phyloP scores from a whole-genome alignment of 352 stramenopile species.

The Pythium dissotocum region DNA sequence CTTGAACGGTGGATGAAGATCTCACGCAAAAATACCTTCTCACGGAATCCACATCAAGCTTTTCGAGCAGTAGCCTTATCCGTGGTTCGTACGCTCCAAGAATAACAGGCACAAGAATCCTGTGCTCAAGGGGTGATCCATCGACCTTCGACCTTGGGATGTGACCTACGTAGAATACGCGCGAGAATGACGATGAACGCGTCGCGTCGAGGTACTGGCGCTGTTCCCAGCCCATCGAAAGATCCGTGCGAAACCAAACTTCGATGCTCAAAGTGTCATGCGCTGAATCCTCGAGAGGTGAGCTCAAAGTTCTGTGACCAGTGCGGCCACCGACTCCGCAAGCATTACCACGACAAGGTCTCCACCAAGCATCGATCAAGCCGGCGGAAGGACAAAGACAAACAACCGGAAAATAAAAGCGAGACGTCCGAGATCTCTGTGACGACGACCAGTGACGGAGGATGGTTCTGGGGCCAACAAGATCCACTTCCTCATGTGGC shows the following conservation, averaged over 20 bases:
- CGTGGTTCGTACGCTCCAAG: not conserved
- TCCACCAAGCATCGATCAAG: not conserved
- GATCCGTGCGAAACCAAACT: not conserved
- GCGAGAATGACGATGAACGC: not conserved
- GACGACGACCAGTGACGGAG: conserved; percentile 2
- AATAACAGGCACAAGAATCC: not conserved
- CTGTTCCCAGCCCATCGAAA: not conserved
- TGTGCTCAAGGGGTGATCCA: not conserved
- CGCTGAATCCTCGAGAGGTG: not conserved
- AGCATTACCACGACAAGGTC: not conserved
- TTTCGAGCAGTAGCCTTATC: conserved; percentile 1
- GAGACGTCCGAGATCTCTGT: not conserved
- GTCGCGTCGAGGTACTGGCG: not conserved
- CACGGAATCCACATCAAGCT: not conserved
- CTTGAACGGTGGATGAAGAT: not conserved
- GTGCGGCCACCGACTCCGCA: conserved; percentile 21
- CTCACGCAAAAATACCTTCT: not conserved
- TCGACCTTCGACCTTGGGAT: not conserved
- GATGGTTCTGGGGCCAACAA: conserved; percentile 21
- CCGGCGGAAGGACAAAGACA: not conserved
- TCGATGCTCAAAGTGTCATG: conserved; percentile 5
- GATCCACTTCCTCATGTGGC: not conserved
- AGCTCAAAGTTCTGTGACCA: conserved; percentile 23
- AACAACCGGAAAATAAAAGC: not conserved
- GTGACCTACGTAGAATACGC: not conserved